Percentiles rank a stretch among this genome's conserved stretches.
phyloP scores from a whole-genome alignment of 2,329 filamentous ascomycete species.

The Escovopsis sp. region DNA sequence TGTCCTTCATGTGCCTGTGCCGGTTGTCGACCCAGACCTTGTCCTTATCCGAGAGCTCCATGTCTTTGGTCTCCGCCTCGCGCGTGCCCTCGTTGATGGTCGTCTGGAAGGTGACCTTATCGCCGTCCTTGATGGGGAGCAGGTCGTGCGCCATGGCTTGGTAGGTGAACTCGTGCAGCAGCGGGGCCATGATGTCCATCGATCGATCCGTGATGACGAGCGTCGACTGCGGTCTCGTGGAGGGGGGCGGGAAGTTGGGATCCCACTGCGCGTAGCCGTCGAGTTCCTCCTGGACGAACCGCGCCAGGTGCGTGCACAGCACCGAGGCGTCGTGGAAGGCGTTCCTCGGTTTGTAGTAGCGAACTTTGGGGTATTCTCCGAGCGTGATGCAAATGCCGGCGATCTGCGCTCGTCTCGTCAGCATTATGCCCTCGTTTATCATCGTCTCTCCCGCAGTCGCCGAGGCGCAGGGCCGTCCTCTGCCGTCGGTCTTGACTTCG shows the following conservation, averaged over 20 bases:
- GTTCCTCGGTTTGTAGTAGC: conserved; percentile 68
- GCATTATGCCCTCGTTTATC: not conserved
- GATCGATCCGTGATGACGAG: conserved; percentile 81
- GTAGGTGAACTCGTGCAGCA: conserved; percentile 94
- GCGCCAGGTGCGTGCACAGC: conserved; percentile 72
- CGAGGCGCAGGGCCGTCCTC: too few species aligned
- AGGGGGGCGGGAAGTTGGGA: conserved; percentile 67
- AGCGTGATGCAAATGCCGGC: conserved; percentile 66
- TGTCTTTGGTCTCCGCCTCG: conserved; percentile 67
- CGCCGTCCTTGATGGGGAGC: conserved; percentile 71
- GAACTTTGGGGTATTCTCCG: conserved; percentile 86
- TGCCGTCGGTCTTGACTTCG: too few species aligned
- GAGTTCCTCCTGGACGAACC: conserved; percentile 81
- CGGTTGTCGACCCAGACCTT: conserved; percentile 91
- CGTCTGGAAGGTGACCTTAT: conserved; percentile 77
- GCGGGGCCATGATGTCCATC: conserved; percentile 78
- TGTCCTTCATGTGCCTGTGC: conserved; percentile 95
- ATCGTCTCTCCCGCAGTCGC: too few species aligned
- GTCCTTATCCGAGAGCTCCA: conserved; percentile 83
- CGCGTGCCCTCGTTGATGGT: conserved; percentile 57
- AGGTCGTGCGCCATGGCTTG: conserved; percentile 97
- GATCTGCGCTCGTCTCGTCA: conserved; percentile 14
- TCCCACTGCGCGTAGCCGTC: conserved; percentile 80
- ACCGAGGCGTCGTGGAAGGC: conserved; percentile 77
- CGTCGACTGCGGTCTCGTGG: conserved; percentile 61